Base-by-base conservation (phyloP, 2,329 filamentous ascomycete species). In the Ophiostoma himal-ulmi region DNA sequence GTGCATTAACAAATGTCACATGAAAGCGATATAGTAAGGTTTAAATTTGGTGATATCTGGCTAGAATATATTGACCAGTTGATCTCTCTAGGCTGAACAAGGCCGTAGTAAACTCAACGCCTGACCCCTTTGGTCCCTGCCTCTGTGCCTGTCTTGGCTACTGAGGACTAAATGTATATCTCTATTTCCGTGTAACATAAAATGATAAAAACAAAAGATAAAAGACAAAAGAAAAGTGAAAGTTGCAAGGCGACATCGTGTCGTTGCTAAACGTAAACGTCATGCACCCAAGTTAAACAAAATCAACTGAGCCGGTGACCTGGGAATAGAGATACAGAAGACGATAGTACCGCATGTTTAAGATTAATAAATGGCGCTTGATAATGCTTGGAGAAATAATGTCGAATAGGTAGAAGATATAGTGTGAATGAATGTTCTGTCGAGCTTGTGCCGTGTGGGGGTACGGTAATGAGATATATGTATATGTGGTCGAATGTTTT, bases 151-250 rank as follows among this genome's bases (percentile, higher is more conserved):
- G 11, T 71, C 34, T 36, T 65, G 60, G 70, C 60, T 22, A 22
- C 36, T 22, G 62, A 65, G n/a, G 62, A 41, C 7, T 65, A 22
- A 71, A 68, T 57, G 67, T 74, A 72, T 68, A 71, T 30, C 57
- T 73, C 71, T 73, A 73, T 72, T 69, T 60, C 70, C 68, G 20
- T 39, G 37, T 26, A 34, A 37, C 68, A 67, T 71, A n/a, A 67
- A 66, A 70, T 4, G 41, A 17, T 26, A 6, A 69, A 36, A 64
- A 34, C 30, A 64, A 52, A 34, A 17, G 57, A 26, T 22, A 68
- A 20, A 68, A 34, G 41, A 68, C 11, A 67, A 69, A 69, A 62
- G 68, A 62, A 64, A 54, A 67, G 39, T 13, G 39, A n/a, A 68
- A 54, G 52, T 34, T 6, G 39, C 41, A n/a, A 68, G 44, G 26